These are phyloP conservation scores for Erigeron canadensis DNA, from an alignment of 129 eudicot genomes.

Conservation along the genomic window DNA sequence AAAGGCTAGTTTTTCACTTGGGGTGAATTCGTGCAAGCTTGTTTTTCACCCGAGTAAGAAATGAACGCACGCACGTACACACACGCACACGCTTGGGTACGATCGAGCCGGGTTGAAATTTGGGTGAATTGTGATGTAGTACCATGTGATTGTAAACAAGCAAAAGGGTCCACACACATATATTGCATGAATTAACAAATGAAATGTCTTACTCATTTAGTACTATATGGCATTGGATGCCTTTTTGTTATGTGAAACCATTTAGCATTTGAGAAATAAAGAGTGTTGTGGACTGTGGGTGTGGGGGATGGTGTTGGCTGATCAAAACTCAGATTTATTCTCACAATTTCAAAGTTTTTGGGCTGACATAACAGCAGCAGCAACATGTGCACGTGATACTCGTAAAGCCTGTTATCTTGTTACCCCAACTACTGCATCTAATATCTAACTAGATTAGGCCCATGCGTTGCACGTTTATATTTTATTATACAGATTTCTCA, in stretches of 20 bases:
- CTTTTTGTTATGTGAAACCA: conserved; percentile 36
- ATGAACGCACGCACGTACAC: not conserved
- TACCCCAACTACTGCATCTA: conserved; percentile 9
- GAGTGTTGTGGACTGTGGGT: conserved; percentile 25
- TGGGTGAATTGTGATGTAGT: conserved; percentile 14
- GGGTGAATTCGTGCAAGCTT: not conserved
- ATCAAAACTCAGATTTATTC: conserved; percentile 36
- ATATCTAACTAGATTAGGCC: no score
- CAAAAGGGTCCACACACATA: conserved; percentile 32
- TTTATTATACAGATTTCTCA: no score
- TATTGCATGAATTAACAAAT: not conserved
- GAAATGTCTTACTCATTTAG: conserved; percentile 17
- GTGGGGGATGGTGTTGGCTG: conserved; percentile 8
- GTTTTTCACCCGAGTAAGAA: not conserved
- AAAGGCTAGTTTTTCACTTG: not conserved
- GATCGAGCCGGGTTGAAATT: not conserved
- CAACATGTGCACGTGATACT: conserved; percentile 51
- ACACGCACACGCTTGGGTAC: not conserved
- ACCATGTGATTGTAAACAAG: conserved; percentile 11
- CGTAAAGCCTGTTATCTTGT: conserved; percentile 12
- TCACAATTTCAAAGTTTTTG: conserved; percentile 37
- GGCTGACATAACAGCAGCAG: conserved; percentile 39
- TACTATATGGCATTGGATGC: conserved; percentile 40
- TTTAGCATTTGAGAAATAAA: conserved; percentile 26
- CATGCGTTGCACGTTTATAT: no score